Evolutionary conservation across 768 basidiomycete species (phyloP).

Genomic region (Fomitopsis pulvina): DNA sequence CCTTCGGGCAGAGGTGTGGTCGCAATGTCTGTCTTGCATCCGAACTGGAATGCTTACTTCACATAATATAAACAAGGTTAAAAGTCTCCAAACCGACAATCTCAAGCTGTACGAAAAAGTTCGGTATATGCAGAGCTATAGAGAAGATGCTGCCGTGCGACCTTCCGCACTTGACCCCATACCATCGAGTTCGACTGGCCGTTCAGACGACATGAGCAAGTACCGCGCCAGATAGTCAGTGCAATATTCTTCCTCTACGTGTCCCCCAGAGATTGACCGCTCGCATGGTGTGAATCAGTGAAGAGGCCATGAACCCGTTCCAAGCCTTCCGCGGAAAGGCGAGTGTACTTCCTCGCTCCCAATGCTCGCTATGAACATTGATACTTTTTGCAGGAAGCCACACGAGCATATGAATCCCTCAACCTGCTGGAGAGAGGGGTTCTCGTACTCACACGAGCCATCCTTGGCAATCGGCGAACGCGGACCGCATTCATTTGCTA

Average conservation of each 20-base stretch:
- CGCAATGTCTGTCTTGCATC: not conserved
- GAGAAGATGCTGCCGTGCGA: conserved; percentile 55
- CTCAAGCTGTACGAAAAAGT: conserved; percentile 99
- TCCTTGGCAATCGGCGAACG: conserved; percentile 87
- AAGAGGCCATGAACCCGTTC: conserved; percentile 97
- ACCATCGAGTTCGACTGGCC: conserved; percentile 36
- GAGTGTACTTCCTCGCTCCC: conserved; percentile 25
- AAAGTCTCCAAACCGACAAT: conserved; percentile 85
- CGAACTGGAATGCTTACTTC: not conserved
- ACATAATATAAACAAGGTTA: conserved; percentile 12
- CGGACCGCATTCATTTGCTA: conserved; percentile 87
- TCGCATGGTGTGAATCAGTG: conserved; percentile 29
- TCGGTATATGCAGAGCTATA: conserved; percentile 96
- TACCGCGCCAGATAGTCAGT: conserved; percentile 75
- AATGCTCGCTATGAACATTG: conserved; percentile 1
- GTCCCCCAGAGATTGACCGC: not conserved
- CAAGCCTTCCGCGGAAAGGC: conserved; percentile 95
- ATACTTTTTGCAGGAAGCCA: conserved; percentile 65
- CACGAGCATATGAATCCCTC: conserved; percentile 85
- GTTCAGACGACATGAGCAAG: conserved; percentile 72
- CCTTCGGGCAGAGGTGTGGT: conserved; percentile 71
- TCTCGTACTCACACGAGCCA: conserved; percentile 74
- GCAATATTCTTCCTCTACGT: not conserved
- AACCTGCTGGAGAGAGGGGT: conserved; percentile 90
- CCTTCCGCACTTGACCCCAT: conserved; percentile 65